Conservation (phyloP, 257 asterid genomes). For the Catharanthus roseus region DNA sequence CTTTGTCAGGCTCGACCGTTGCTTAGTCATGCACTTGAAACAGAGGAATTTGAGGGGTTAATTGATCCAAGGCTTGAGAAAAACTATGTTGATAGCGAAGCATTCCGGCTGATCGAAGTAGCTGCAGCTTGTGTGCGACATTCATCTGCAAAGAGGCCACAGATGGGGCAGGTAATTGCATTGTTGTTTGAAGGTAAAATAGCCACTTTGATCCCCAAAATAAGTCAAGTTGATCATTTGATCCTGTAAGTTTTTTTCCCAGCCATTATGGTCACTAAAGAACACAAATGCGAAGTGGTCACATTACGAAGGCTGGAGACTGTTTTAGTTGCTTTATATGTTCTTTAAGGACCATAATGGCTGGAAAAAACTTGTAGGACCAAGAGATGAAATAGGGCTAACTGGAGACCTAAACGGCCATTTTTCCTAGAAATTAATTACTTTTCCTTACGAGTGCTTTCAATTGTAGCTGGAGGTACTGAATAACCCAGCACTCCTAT, state of each 20-base stretch:
- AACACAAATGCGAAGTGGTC: too few relatives aligned
- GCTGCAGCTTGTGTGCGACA: constrained; percentile 97
- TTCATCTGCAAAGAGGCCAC: constrained; percentile 80
- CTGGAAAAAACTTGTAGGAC: too few relatives aligned
- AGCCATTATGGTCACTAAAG: too few relatives aligned
- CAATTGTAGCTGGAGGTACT: not conserved
- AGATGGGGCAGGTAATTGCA: constrained; percentile 75
- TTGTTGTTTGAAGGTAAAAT: not conserved
- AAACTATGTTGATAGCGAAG: constrained; percentile 50
- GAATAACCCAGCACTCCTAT: not conserved
- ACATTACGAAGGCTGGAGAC: too few relatives aligned
- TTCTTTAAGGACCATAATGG: too few relatives aligned
- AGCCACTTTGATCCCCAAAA: too few relatives aligned
- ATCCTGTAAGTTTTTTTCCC: too few relatives aligned
- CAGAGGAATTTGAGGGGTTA: constrained; percentile 46
- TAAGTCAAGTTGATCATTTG: too few relatives aligned
- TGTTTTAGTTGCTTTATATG: too few relatives aligned
- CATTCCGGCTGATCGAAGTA: constrained; percentile 68
- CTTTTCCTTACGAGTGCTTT: not conserved
- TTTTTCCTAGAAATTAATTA: too few relatives aligned
- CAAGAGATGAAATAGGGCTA: too few relatives aligned
- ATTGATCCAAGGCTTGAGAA: constrained; percentile 73
- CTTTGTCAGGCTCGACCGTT: constrained; percentile 84
- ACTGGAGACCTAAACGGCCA: too few relatives aligned
- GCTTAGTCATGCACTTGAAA: constrained; percentile 60